Conservation (phyloP, 2,329 filamentous ascomycete species). For the Zymoseptoria crescenta region DNA sequence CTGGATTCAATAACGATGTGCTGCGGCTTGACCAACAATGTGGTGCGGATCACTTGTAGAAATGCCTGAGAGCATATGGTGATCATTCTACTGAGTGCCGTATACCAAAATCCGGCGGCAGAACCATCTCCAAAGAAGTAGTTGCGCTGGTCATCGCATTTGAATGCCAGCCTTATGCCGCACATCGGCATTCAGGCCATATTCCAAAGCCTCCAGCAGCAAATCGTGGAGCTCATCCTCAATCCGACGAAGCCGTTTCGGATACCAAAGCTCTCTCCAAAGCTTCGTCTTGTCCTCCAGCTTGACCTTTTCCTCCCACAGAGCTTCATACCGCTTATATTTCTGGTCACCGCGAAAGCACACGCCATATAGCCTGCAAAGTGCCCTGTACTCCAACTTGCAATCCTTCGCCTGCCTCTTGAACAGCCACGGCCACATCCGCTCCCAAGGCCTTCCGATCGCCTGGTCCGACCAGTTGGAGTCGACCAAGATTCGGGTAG, state of each 20-base stretch:
- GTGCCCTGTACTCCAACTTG: slow-evolving; percentile 3
- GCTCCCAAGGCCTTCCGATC: slow-evolving; percentile 17
- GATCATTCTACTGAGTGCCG: no score
- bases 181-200: neutral
- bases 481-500: slow-evolving; percentile 8
- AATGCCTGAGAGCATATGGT: no score
- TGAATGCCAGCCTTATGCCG: neutral
- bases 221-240: neutral
- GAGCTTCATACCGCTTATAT: slow-evolving; percentile 10
- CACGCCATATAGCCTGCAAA: slow-evolving; percentile 16
- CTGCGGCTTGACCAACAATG: no score
- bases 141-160: no score
- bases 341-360: slow-evolving; percentile 9
- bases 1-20: no score
- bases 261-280: slow-evolving; percentile 10
- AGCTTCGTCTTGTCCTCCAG: slow-evolving; percentile 10
- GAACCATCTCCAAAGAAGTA: no score
- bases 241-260: neutral
- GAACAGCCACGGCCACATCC: slow-evolving; percentile 19
- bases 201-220: neutral
- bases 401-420: slow-evolving; percentile 11
- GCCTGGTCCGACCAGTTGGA: slow-evolving; percentile 11
- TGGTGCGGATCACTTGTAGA: no score
- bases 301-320: slow-evolving; percentile 14
- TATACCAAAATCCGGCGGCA: no score